Evolutionary conservation across 2,329 filamentous ascomycete genomes (phyloP).

Genomic region (Trichophyton verrucosum): DNA sequence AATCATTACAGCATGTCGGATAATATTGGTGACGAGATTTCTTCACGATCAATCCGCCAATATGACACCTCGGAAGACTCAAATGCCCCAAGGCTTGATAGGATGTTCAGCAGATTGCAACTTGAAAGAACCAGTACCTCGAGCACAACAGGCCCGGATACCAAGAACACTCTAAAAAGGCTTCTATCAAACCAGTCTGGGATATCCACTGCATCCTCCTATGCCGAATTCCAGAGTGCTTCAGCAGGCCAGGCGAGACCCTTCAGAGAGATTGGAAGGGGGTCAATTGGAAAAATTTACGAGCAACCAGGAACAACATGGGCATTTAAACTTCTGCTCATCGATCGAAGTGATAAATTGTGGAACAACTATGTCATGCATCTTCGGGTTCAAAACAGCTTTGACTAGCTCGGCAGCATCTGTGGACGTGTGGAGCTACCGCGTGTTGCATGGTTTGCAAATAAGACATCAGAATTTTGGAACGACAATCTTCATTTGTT

Average conservation of each 20-base stretch:
- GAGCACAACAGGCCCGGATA: not conserved
- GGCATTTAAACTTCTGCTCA: too few relatives aligned
- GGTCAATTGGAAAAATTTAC: not conserved
- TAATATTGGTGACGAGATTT: not conserved
- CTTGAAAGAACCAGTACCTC: not conserved
- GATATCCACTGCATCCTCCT: not conserved
- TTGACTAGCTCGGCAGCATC: too few relatives aligned
- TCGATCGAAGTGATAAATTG: too few relatives aligned
- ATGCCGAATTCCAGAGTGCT: not conserved
- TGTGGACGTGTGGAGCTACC: too few relatives aligned
- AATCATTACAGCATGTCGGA: not conserved
- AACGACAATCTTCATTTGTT: too few relatives aligned
- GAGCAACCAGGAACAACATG: not conserved
- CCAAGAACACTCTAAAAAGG: not conserved
- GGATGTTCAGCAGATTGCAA: not conserved
- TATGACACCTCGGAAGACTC: not conserved
- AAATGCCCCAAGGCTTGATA: not conserved
- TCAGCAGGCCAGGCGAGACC: not conserved
- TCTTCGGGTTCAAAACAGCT: too few relatives aligned
- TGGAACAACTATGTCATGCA: too few relatives aligned
- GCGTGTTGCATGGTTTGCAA: too few relatives aligned
- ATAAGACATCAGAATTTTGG: too few relatives aligned
- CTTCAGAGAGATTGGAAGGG: not conserved
- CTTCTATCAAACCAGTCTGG: not conserved
- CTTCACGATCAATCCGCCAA: not conserved